These are phyloP conservation scores for Hypoxylon sp. DNA, from an alignment of 2,329 filamentous ascomycete genomes.

Conservation along the genomic window DNA sequence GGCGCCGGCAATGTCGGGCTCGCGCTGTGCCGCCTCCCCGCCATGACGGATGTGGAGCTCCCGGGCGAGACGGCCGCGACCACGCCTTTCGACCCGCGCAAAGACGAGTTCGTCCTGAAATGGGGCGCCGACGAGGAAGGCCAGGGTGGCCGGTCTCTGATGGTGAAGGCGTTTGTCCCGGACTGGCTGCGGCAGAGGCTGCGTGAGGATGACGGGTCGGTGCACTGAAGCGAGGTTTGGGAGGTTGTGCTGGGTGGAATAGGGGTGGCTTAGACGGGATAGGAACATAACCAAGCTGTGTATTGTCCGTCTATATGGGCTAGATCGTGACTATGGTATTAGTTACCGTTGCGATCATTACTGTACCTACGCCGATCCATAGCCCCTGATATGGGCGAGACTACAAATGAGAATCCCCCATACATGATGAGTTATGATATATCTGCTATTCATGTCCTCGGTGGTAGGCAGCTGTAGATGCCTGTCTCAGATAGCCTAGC, in stretches of 20 bases:
- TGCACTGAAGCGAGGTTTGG: neutral
- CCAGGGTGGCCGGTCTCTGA: conserved; percentile 50
- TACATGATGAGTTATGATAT: neutral
- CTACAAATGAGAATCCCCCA: too few species aligned
- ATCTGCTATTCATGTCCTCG: too few species aligned
- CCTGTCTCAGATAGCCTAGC: too few species aligned
- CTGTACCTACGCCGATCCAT: too few species aligned
- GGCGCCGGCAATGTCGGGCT: conserved; percentile 87
- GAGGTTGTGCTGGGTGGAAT: neutral
- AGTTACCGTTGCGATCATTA: too few species aligned
- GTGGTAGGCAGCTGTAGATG: too few species aligned
- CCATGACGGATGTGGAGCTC: conserved; percentile 83
- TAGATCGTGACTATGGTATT: too few species aligned
- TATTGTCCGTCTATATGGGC: neutral
- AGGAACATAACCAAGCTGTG: neutral
- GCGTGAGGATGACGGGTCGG: neutral
- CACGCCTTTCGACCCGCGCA: conserved; percentile 64
- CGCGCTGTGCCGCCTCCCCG: conserved; percentile 84
- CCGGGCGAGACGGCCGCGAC: conserved; percentile 73
- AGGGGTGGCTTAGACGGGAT: neutral
- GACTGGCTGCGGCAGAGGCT: conserved; percentile 69
- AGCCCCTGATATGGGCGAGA: too few species aligned
- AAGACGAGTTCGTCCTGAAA: conserved; percentile 66
- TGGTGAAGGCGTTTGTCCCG: conserved; percentile 84
- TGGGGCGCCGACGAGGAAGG: conserved; percentile 54